A percentile compares a stretch with the other conserved stretches of the same genome.
Conservation (phyloP, 805 yeast species). For the Vanderwaltozyma verrucispora region DNA sequence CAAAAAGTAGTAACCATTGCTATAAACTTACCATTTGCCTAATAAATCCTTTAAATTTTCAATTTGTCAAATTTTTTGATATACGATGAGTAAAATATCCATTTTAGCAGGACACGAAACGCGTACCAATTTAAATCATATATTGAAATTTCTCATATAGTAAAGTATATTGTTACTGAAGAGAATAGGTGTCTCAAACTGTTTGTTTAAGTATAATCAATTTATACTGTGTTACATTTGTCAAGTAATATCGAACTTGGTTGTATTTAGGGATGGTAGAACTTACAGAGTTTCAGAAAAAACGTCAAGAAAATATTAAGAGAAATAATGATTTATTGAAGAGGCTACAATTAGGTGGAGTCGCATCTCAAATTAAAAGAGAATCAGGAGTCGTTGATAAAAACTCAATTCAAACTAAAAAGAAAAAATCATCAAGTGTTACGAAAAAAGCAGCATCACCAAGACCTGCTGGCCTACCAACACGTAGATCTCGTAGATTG, state of each 20-base stretch:
- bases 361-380: slow-evolving; percentile 42
- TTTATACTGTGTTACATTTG: no score
- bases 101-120: not conserved
- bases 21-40: no score
- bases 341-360: slow-evolving; percentile 55
- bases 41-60: not conserved
- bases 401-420: slow-evolving; percentile 15
- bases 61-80: not conserved
- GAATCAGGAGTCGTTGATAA: slow-evolving; percentile 33
- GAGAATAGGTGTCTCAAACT: no score
- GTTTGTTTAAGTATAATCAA: no score
- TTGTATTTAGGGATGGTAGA: no score
- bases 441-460: slow-evolving; percentile 6
- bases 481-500: slow-evolving; percentile 67
- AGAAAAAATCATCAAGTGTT: slow-evolving; percentile 11
- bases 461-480: slow-evolving; percentile 35
- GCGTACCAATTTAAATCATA: no score
- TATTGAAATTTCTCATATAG: no score
- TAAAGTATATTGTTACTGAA: no score
- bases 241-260: no score
- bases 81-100: not conserved
- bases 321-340: slow-evolving; percentile 69
- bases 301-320: slow-evolving; percentile 67
- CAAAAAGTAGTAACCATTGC: no score
- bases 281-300: slow-evolving; percentile 58